Conservation (phyloP, 352 stramenopile genomes). For the Pythium folliculosum region DNA sequence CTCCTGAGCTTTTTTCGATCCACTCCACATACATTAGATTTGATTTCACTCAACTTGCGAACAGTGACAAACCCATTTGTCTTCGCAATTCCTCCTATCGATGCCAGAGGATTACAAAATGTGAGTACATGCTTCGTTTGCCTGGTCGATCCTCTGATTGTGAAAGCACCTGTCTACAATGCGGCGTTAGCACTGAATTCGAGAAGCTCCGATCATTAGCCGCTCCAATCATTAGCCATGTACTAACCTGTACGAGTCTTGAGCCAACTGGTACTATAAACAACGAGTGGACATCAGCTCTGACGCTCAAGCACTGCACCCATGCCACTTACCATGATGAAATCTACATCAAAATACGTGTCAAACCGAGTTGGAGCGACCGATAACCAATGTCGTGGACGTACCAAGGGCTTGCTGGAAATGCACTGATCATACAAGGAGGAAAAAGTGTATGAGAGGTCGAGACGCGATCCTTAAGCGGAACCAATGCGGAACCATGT, state of each 20-base stretch:
- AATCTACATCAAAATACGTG: conserved; percentile 40
- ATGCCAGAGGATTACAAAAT: neutral
- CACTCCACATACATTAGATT: neutral
- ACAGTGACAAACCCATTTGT: conserved; percentile 59
- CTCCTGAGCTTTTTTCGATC: conserved; percentile 54
- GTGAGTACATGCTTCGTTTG: neutral
- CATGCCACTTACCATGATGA: conserved; percentile 56
- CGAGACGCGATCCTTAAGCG: neutral
- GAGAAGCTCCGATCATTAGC: neutral
- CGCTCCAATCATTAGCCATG: neutral
- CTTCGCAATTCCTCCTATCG: conserved; percentile 64
- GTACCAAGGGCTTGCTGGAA: conserved; percentile 75
- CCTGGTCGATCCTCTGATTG: neutral
- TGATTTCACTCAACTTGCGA: neutral
- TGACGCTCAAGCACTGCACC: neutral
- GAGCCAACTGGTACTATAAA: conserved; percentile 75
- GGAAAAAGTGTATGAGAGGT: neutral
- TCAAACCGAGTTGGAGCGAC: conserved; percentile 10
- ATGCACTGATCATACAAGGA: conserved; percentile 36
- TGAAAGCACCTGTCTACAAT: conserved; percentile 48
- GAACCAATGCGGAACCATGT: neutral
- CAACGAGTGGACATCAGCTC: neutral
- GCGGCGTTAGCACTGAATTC: neutral
- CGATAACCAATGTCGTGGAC: neutral
- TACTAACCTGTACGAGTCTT: conserved; percentile 77